phyloP scores from a whole-genome alignment of 2,329 filamentous ascomycete genomes.

The Colletotrichum kahawae region DNA sequence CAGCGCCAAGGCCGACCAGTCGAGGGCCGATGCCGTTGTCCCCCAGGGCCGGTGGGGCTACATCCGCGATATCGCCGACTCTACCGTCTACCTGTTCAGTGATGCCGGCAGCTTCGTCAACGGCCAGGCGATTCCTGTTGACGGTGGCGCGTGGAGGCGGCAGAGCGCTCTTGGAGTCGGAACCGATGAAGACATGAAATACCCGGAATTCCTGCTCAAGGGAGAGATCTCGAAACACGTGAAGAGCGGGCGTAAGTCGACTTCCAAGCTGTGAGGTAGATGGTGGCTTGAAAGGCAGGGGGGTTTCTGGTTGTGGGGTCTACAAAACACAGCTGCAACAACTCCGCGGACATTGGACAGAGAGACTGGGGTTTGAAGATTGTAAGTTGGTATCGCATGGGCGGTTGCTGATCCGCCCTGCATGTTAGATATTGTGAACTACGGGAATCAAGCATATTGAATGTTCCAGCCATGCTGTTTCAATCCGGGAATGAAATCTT shows the following conservation, averaged over 20 bases:
- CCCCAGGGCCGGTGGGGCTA: constrained; percentile 80
- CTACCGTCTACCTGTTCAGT: constrained; percentile 87
- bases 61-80: constrained; percentile 89
- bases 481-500: background rate
- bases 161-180: constrained; percentile 53
- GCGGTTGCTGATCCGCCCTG: background rate
- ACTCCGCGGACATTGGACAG: background rate
- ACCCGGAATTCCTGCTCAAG: constrained; percentile 54
- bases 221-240: constrained; percentile 39
- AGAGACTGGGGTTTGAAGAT: background rate
- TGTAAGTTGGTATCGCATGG: constrained; percentile 1
- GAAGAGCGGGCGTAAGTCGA: constrained; percentile 35
- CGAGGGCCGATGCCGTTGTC: constrained; percentile 50
- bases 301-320: background rate
- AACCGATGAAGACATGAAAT: constrained; percentile 51
- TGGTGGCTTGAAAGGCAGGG: background rate
- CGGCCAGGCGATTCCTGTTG: constrained; percentile 79
- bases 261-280: constrained; percentile 43
- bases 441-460: background rate
- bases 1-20: constrained; percentile 39
- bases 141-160: constrained; percentile 64
- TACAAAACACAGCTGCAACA: background rate
- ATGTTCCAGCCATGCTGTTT: background rate
- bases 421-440: background rate
- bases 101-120: constrained; percentile 88